Evolutionary conservation across 805 yeast species (phyloP), one percentile per base, ranked within the genome.

Genomic region (Suhomyces canberraensis): DNA sequence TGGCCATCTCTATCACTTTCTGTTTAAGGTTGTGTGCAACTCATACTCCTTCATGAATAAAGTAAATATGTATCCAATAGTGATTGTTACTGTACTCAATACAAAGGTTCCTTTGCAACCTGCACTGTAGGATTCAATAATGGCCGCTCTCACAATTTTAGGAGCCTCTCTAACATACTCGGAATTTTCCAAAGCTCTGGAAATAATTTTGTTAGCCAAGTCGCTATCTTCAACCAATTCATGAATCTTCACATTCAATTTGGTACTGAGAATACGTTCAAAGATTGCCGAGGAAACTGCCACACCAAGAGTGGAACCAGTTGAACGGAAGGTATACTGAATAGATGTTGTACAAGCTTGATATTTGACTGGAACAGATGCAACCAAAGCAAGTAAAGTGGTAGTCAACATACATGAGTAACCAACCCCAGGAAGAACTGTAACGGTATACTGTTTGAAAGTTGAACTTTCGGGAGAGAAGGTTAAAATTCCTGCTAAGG

Each of bases 341-440:
- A 90, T 84, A 0, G 95, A 85, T 0, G 96, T 89, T 2, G 91
- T 83, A 15, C 88, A 74, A 1, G 96, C 95, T 58, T 87, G 95
- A 51, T 71, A 75, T 35, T 75, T 71, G 16, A 67, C 58, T 8
- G 84, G 80, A 2, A 83, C 93, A 1, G 93, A 76, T 0, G 93
- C 81, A 36, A 87, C 83, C 59, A 87, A 69, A 0, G 95, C 84
- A 24, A 86, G 60, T 32, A 87, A 63, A 0, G 90, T 79, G 2
- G 84, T 76, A 0, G 95, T 86, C 42, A 86, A 67, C 56, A 79
- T 69, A 3, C 76, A 63, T 1, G 95, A 77, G 46, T 81, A 78
- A 0, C 84, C 86, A 25, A 77, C 63, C 7, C 93, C 88, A 5
- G 79, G 75, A 8, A 79, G 60, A 14, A 76, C 47, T 40, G 78